A percentile compares a stretch with the other conserved stretches of the same genome.
Conservation (phyloP, 495 filamentous ascomycete genomes). For the Aspergillus sclerotiicarbonarius region DNA sequence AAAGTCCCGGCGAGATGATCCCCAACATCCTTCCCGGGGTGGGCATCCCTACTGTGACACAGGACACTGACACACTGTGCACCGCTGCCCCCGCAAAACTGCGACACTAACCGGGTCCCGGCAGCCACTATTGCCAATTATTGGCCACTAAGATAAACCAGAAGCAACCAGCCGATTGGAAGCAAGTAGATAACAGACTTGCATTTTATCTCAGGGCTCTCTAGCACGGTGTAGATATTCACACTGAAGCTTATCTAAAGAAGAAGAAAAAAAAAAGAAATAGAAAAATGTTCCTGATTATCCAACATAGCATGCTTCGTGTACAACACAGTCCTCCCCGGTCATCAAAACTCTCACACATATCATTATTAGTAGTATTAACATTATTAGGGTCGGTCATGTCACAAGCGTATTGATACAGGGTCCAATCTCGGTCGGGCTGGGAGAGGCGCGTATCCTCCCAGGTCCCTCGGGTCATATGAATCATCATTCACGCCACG, state of each 20-base stretch:
- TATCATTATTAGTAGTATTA: constrained; percentile 2
- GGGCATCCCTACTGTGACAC: no score
- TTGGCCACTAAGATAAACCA: constrained; percentile 4
- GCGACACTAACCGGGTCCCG: background rate
- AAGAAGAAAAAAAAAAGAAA: no score
- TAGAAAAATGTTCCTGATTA: background rate
- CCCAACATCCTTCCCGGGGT: no score
- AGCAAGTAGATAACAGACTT: no score
- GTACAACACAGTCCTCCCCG: no score
- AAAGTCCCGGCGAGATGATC: no score
- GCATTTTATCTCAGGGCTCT: no score
- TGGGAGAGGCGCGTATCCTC: background rate
- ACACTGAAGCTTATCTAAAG: no score
- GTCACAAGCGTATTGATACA: constrained; percentile 10
- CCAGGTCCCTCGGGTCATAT: constrained; percentile 9
- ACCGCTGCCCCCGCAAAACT: background rate
- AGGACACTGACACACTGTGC: background rate
- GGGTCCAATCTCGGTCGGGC: background rate
- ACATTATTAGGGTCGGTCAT: background rate
- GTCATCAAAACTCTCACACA: no score
- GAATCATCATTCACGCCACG: constrained; percentile 21
- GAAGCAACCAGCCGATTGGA: background rate
- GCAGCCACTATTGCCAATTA: constrained; percentile 20
- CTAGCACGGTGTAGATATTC: no score
- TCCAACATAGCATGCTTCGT: background rate